phyloP scores from a whole-genome alignment of 805 yeast species.

The Nakazawaea holstii region DNA sequence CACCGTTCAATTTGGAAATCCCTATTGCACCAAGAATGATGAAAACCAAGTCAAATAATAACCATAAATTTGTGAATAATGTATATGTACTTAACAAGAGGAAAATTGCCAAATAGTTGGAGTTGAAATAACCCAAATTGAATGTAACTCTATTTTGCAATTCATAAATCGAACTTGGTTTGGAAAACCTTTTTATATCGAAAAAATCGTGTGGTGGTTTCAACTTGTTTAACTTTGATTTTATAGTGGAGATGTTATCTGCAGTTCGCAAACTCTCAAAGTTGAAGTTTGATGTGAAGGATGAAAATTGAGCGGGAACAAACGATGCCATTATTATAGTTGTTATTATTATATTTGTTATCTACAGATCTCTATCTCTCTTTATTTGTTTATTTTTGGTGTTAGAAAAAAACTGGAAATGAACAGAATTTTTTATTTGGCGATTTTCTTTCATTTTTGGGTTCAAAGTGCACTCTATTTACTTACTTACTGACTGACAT shows the following conservation, averaged over 20 bases:
- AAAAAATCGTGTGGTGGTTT: constrained; percentile 88
- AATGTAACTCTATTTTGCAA: constrained; percentile 76
- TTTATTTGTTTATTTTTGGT: background rate
- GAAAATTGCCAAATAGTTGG: constrained; percentile 76
- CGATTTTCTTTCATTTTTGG: too few species aligned
- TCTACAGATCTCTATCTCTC: background rate
- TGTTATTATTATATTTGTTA: background rate
- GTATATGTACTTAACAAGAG: constrained; percentile 75
- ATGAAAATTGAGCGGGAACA: constrained; percentile 30
- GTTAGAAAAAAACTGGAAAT: too few species aligned
- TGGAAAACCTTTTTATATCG: constrained; percentile 76
- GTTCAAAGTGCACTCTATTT: too few species aligned
- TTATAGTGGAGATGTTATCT: constrained; percentile 39
- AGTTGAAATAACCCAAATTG: constrained; percentile 79
- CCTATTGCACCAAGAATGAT: constrained; percentile 72
- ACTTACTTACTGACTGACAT: too few species aligned
- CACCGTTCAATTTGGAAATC: constrained; percentile 74
- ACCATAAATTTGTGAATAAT: constrained; percentile 74
- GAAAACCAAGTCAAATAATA: constrained; percentile 76
- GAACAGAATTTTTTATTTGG: too few species aligned
- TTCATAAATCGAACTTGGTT: constrained; percentile 80
- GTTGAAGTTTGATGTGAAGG: constrained; percentile 26
- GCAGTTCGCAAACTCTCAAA: constrained; percentile 28
- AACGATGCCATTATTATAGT: constrained; percentile 16
- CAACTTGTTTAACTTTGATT: constrained; percentile 58